Evolutionary conservation across 192 early-diverging fungal genomes (phyloP).

Genomic region (Podila clonocystis): DNA sequence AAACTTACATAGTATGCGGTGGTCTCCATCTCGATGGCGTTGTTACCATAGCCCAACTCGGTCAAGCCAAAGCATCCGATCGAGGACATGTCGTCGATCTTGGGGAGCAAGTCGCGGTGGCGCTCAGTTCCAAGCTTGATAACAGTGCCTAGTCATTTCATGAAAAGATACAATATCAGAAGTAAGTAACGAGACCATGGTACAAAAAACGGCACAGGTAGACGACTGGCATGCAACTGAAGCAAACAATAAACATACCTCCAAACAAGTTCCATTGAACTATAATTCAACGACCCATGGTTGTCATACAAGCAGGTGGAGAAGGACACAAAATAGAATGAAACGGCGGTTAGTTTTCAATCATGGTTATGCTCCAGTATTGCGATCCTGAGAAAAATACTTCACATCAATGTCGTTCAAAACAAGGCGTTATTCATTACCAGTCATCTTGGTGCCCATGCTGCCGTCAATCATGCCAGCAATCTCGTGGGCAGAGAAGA

Average conservation of each 20-base stretch:
- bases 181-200: not conserved
- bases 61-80: constrained; percentile 84
- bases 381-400: no score
- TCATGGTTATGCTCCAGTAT: no score
- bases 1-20: constrained; percentile 66
- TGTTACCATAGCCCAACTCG: constrained; percentile 84
- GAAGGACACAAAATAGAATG: not conserved
- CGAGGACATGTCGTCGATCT: constrained; percentile 70
- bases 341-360: not conserved
- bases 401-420: no score
- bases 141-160: constrained; percentile 51
- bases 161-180: not conserved
- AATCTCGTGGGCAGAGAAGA: constrained; percentile 78
- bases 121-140: constrained; percentile 81
- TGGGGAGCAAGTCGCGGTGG: constrained; percentile 69
- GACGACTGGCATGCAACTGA: no score
- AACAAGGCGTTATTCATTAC: not conserved
- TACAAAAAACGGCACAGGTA: no score
- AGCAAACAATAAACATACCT: constrained; percentile 26
- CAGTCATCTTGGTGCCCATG: constrained; percentile 72
- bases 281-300: constrained; percentile 20
- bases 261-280: constrained; percentile 53
- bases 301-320: not conserved
- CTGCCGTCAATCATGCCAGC: constrained; percentile 77
- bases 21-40: constrained; percentile 86